Base-by-base conservation (phyloP, 2,329 filamentous ascomycete genomes). In the Apiospora marii region DNA sequence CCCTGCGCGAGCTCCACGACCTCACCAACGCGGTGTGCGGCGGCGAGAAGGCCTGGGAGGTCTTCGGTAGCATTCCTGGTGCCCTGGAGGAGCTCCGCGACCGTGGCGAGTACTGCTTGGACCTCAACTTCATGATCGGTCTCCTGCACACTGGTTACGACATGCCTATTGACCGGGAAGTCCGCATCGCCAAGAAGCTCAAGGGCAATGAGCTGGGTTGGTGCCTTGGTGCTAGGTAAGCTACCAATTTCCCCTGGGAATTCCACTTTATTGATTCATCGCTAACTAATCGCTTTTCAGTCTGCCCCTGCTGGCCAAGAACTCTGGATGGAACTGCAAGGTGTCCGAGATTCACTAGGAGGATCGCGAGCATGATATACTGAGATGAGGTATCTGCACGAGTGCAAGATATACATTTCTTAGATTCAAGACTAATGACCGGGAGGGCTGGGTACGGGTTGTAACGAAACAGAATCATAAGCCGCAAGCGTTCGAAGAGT, bases 101-200 rank as follows among this genome's bases (percentile, higher is more conserved):
- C 74, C 90, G 96, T 72, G 95, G 96, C 2, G 95, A 99, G 84
- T 94, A 93, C 83, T 99, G 96, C 84, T 85, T 99, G 78, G 96
- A 99, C 83, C 86, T 99, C 78, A 99, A 94, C 86, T 99, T 98
- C 81, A 98, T 98, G 94, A 85, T 97, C 78, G 94, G 94, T 37
- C 87, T 99, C 72, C 86, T 98, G 71, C 95, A 98, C 83, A 97
- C 94, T 7, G 96, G 96, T 3, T 99, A 99, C 80, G 96, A 98
- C 77, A 98, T 99, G 94, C 96, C 96, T 4, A 92, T 98, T 78
- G 94, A 98, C 77, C 90, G 97, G 51, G 96, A 99, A 84, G 95
- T 99, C 76, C 96, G 94, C 88, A 97, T 98, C 81, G 96, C 96
- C 73, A 99, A 99, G 93, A 98, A 98, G 89, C 97, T 99, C 81